A percentile compares a stretch with the other conserved stretches of the same genome.
phyloP scores from a whole-genome alignment of 176 grass and related monocot species.

The Urochloa ruziziensis region DNA sequence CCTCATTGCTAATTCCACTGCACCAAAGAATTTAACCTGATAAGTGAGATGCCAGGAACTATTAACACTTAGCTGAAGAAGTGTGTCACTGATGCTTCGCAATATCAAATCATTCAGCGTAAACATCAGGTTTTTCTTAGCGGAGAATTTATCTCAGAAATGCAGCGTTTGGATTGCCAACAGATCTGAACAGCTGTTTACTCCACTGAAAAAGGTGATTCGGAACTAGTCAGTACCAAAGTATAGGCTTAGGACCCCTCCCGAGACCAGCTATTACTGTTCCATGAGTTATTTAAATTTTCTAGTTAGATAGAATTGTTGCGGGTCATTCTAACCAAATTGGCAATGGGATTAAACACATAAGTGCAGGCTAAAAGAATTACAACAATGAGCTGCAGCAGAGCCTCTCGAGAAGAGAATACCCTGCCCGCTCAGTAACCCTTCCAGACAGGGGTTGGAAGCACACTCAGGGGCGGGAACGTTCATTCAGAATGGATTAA shows the following conservation, averaged over 20 bases:
- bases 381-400: not conserved
- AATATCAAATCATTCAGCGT: not conserved
- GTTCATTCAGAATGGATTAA: not conserved
- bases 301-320: not conserved
- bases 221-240: not conserved
- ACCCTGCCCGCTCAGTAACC: not conserved
- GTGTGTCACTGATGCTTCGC: not conserved
- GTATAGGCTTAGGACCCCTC: not conserved
- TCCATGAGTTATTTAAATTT: not conserved
- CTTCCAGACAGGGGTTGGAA: not conserved
- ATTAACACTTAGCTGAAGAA: not conserved
- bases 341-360: not conserved
- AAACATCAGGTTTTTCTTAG: not conserved
- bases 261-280: not conserved
- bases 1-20: slow-evolving; percentile 96
- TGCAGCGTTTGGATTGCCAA: not conserved
- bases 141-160: not conserved
- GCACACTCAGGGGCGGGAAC: too few species aligned
- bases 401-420: not conserved
- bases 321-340: not conserved
- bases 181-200: slow-evolving; percentile 6
- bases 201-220: not conserved
- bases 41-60: slow-evolving; percentile 4
- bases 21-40: slow-evolving; percentile 24
- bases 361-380: not conserved